These are phyloP conservation scores for Cytospora leucostoma DNA, from an alignment of 2,329 filamentous ascomycete genomes.

Conservation along the genomic window DNA sequence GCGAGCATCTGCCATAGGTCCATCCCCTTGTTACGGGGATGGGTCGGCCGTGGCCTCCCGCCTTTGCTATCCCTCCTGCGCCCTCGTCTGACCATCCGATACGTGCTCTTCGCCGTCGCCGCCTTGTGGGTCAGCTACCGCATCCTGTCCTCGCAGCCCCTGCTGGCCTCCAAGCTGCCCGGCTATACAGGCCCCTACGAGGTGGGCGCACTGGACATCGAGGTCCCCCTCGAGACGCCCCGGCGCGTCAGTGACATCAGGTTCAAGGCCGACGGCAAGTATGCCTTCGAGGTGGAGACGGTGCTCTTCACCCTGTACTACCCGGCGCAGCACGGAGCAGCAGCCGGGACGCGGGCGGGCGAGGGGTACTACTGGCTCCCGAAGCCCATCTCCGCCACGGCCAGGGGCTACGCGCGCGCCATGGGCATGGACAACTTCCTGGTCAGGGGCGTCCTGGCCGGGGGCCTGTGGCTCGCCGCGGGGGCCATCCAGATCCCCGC, in stretches of 20 bases:
- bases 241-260: conserved; percentile 11
- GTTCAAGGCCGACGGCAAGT: conserved; percentile 11
- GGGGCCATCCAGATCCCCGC: conserved; percentile 21
- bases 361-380: conserved; percentile 21
- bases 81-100: conserved; percentile 21
- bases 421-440: conserved; percentile 23
- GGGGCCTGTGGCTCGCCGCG: conserved; percentile 21
- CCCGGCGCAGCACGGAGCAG: conserved; percentile 2
- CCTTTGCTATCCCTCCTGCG: conserved; percentile 9
- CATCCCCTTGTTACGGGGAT: neutral
- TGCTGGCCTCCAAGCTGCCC: conserved; percentile 10
- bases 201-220: conserved; percentile 23
- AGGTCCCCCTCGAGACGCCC: conserved; percentile 17
- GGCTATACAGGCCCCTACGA: conserved; percentile 22
- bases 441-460: conserved; percentile 8
- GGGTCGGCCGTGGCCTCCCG: neutral
- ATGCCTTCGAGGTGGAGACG: conserved; percentile 26
- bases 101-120: conserved; percentile 9
- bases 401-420: conserved; percentile 24
- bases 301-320: conserved; percentile 28
- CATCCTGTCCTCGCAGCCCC: conserved; percentile 10
- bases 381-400: conserved; percentile 22
- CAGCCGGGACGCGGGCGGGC: neutral
- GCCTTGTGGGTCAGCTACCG: conserved; percentile 14
- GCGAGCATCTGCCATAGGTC: neutral